These are phyloP conservation scores for Raphanus raphanistrum DNA, from an alignment of 345 rosid genomes.

Conservation along the genomic window DNA sequence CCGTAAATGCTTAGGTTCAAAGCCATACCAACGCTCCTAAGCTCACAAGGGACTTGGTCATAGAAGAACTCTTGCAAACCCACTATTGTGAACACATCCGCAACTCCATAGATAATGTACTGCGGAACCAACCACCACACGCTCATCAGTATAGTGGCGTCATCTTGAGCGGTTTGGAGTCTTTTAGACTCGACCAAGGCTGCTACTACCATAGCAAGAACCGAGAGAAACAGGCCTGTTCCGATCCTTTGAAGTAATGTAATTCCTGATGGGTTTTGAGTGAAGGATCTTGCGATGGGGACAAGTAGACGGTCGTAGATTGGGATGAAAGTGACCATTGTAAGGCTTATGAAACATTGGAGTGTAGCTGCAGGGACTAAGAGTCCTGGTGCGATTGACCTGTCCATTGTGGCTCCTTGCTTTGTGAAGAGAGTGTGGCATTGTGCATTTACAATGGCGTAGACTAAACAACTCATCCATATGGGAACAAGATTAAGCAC, in stretches of 20 bases:
- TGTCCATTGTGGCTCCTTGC: conserved; percentile 62
- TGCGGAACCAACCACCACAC: conserved; percentile 49
- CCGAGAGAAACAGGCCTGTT: conserved; percentile 28
- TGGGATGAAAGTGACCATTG: conserved; percentile 45
- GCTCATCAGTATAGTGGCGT: conserved; percentile 25
- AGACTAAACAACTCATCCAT: conserved; percentile 50
- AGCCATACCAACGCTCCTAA: conserved; percentile 58
- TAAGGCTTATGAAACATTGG: conserved; percentile 42
- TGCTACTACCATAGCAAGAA: conserved; percentile 32
- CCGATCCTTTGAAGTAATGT: conserved; percentile 47
- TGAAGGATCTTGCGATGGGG: conserved; percentile 42
- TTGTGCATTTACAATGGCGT: conserved; percentile 53
- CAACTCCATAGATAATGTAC: conserved; percentile 28
- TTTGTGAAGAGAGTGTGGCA: conserved; percentile 56
- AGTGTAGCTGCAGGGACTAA: conserved; percentile 57
- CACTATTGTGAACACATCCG: conserved; percentile 47
- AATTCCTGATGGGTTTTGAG: conserved; percentile 39
- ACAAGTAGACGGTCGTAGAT: conserved; percentile 52
- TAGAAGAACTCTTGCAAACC: conserved; percentile 67
- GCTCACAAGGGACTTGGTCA: conserved; percentile 52
- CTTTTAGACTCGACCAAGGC: conserved; percentile 45
- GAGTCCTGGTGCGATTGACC: conserved; percentile 41
- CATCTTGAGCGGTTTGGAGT: conserved; percentile 28
- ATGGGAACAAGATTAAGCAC: conserved; percentile 51
- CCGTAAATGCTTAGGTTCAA: conserved; percentile 55